Evolutionary conservation across 257 asterid species (phyloP).

Genomic region (Lantana camara): DNA sequence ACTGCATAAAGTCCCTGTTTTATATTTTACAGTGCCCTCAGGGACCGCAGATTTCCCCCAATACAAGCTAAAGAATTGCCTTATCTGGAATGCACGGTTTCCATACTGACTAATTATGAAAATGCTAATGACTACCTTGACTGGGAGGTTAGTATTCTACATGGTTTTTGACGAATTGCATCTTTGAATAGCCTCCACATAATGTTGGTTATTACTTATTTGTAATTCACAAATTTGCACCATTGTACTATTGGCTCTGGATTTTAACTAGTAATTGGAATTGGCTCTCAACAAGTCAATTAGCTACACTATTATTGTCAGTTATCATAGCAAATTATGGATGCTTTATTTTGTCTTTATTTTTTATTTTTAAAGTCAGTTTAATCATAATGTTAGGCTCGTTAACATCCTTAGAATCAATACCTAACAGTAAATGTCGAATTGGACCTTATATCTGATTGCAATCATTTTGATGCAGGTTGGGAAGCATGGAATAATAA

Average conservation of each 20-base stretch:
- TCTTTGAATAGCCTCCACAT: background rate
- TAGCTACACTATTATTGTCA: background rate
- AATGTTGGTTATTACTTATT: too few relatives aligned
- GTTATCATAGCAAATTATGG: background rate
- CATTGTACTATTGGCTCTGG: background rate
- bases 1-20: conserved; percentile 13
- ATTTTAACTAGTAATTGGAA: background rate
- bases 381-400: background rate
- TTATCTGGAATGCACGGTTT: conserved; percentile 88
- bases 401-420: background rate
- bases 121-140: conserved; percentile 78
- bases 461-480: conserved; percentile 49
- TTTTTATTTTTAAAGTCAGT: background rate
- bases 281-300: background rate
- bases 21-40: conserved; percentile 70
- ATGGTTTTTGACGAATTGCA: background rate
- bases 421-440: too few relatives aligned
- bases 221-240: background rate
- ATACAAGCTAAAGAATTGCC: conserved; percentile 94
- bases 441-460: background rate
- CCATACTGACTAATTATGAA: conserved; percentile 85
- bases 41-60: conserved; percentile 92
- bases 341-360: background rate
- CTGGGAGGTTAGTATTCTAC: conserved; percentile 82
- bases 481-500: conserved; percentile 92